These are phyloP conservation scores for Synchytrium microbalum DNA, from an alignment of 371 early-diverging fungal genomes.

Conservation along the genomic window DNA sequence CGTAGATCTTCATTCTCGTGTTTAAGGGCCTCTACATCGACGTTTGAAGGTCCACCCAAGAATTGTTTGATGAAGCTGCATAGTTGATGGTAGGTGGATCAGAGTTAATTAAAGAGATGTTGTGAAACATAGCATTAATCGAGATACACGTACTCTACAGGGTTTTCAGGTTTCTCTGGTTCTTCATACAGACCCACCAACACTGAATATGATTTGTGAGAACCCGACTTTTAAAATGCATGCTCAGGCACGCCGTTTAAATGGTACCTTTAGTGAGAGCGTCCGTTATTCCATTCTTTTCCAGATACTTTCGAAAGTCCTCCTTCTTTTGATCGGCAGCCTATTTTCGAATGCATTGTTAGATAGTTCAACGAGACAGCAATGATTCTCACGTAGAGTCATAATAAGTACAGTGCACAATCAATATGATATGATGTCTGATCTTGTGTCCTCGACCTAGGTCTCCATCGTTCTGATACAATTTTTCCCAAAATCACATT, in stretches of 20 bases:
- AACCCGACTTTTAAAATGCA: background rate
- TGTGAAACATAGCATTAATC: background rate
- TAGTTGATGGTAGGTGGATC: background rate
- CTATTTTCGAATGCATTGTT: no score
- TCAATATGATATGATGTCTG: no score
- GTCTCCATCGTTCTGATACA: no score
- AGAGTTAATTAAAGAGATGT: background rate
- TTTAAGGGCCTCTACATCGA: conserved; percentile 41
- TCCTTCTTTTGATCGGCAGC: conserved; percentile 51
- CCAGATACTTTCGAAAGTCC: conserved; percentile 51
- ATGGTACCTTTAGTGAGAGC: conserved; percentile 43
- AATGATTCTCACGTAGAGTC: no score
- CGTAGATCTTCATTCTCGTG: conserved; percentile 44
- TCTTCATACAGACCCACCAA: conserved; percentile 52
- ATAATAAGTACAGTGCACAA: no score
- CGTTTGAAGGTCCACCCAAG: conserved; percentile 41
- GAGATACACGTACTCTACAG: conserved; percentile 31
- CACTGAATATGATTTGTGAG: conserved; percentile 18
- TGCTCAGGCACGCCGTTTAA: background rate
- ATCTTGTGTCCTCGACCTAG: no score
- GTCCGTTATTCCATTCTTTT: conserved; percentile 50
- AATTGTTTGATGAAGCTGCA: conserved; percentile 45
- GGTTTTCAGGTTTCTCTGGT: conserved; percentile 49
- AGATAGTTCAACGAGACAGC: background rate
- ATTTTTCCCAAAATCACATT: no score